Evolutionary conservation across 352 stramenopile species (phyloP), one percentile per base, ranked within the genome.

Genomic region (Globisporangium spinosum): DNA sequence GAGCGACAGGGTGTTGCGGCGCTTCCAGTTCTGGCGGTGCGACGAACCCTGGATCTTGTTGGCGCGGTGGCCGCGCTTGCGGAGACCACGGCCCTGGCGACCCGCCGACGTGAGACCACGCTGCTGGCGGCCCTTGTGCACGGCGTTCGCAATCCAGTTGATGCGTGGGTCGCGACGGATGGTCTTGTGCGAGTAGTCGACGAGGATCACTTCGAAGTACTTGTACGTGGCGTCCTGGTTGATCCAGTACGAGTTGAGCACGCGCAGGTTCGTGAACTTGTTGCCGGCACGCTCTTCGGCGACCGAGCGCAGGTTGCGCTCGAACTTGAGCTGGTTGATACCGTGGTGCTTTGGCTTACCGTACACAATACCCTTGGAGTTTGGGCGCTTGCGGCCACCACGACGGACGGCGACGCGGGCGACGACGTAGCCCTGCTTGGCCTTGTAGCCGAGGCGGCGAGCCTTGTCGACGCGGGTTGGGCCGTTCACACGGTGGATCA

Each of bases 141-240:
- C 95, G 67, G 97, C 89, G 83, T 99, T 98, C 70, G 87, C 90
- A 89, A 99, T 99, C 98, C 98, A 99, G 89, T 99, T 99, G 85
- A 99, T 99, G 77, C 96, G 96, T 59, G 98, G 88, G 83, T 99
- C 98, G 71, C 98, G 98, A 78, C 98, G 94, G 87, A 99, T 99
- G 68, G 90, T 93, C 76, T 92, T 95, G 90, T 99, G 98, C 73
- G 86, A 91, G 73, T 98, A 96, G 89, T 99, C 98, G 53, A 99
- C 96, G 55, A 99, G 79, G 83, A 99, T 99, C 73, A 99, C 89
- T 90, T 99, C 98, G 74, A 99, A 99, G 87, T 99, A 99, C 88
- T 99, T 99, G 97, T 99, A 99, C 72, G 98, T 99, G 38, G 98
- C 97, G 82, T 99, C 98, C 77, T 99, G 97, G 91, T 99, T 99